Evolutionary conservation across 495 filamentous ascomycete genomes (phyloP).

Genomic region (Elaphomyces granulatus): DNA sequence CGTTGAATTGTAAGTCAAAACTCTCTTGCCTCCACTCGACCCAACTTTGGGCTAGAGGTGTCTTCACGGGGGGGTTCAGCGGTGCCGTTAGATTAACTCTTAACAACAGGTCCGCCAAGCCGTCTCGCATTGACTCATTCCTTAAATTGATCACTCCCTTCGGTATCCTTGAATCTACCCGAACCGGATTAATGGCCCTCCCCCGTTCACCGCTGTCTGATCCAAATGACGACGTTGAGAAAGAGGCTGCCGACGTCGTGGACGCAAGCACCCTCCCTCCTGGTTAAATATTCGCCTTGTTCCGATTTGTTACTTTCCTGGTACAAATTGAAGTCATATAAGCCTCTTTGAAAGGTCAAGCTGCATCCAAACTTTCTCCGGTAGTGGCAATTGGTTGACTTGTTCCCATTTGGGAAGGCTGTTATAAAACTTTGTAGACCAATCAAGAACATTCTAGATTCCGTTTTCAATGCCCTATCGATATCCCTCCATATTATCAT

Average conservation of each 20-base stretch:
- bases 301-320: slow-evolving; percentile 3
- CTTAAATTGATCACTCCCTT: slow-evolving; percentile 94
- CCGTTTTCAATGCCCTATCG: too few relatives aligned
- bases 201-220: slow-evolving; percentile 79
- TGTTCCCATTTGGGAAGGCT: slow-evolving; percentile 7
- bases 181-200: slow-evolving; percentile 91
- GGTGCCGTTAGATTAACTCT: not conserved
- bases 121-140: slow-evolving; percentile 86
- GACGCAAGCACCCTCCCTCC: slow-evolving; percentile 86
- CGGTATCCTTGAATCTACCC: slow-evolving; percentile 86
- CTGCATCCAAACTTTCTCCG: too few relatives aligned
- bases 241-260: slow-evolving; percentile 83
- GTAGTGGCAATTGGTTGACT: slow-evolving; percentile 13
- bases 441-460: too few relatives aligned
- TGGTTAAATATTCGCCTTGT: slow-evolving; percentile 66
- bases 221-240: slow-evolving; percentile 52
- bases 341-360: too few relatives aligned
- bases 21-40: not conserved
- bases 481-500: too few relatives aligned
- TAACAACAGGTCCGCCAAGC: slow-evolving; percentile 69
- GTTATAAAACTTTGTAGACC: too few relatives aligned
- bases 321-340: slow-evolving; percentile 10
- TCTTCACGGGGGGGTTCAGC: slow-evolving; percentile 1
- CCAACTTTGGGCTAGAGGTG: not conserved
- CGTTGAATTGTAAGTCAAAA: slow-evolving; percentile 70